phyloP scores from a whole-genome alignment of 2,329 filamentous ascomycete species.

The Exophiala sideris region DNA sequence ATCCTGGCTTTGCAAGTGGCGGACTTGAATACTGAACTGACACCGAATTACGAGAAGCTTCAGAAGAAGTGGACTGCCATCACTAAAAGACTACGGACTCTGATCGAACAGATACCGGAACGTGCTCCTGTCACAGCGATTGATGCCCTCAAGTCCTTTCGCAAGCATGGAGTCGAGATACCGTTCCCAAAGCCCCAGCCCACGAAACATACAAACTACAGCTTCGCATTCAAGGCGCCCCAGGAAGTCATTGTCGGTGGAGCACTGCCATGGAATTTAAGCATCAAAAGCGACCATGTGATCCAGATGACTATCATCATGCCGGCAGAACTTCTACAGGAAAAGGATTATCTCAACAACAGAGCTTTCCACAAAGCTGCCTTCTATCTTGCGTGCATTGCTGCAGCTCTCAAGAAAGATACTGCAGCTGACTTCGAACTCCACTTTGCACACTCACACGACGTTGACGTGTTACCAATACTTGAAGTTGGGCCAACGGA shows the following conservation, averaged over 20 bases:
- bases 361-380: constrained; percentile 93
- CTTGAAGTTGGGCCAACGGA: constrained; percentile 43
- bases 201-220: constrained; percentile 72
- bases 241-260: constrained; percentile 80
- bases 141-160: constrained; percentile 65
- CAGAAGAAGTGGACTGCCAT: constrained; percentile 47
- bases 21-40: constrained; percentile 57
- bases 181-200: constrained; percentile 84
- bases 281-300: constrained; percentile 58
- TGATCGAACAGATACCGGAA: constrained; percentile 56
- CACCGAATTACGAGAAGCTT: constrained; percentile 51
- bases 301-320: constrained; percentile 87
- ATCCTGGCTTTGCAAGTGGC: constrained; percentile 54
- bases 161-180: constrained; percentile 66
- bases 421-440: constrained; percentile 55
- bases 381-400: constrained; percentile 82
- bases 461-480: constrained; percentile 73
- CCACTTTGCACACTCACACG: constrained; percentile 64
- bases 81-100: constrained; percentile 51
- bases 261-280: constrained; percentile 75
- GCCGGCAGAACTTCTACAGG: constrained; percentile 75
- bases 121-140: constrained; percentile 51
- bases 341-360: constrained; percentile 90
- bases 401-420: constrained; percentile 63
- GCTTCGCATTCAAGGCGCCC: constrained; percentile 73